Evolutionary conservation across 2,329 filamentous ascomycete species (phyloP).

Genomic region (Neonectria faginata): DNA sequence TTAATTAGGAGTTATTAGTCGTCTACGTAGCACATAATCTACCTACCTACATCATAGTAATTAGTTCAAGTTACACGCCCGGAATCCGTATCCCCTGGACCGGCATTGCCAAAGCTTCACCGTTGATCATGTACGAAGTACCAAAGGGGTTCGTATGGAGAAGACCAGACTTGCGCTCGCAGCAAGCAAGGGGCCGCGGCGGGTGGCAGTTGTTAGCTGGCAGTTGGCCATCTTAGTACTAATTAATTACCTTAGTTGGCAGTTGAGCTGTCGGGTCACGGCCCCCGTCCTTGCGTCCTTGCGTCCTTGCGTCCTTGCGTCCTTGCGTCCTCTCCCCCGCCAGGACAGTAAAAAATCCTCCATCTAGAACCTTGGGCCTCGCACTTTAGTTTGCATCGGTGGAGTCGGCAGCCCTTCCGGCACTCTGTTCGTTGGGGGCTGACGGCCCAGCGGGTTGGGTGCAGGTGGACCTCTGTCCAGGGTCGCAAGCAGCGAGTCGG

Average conservation of each 20-base stretch:
- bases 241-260: not conserved
- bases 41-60: not conserved
- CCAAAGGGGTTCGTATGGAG: conserved; percentile 33
- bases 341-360: not conserved
- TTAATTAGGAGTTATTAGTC: too few species aligned
- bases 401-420: conserved; percentile 49
- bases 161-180: not conserved
- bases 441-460: conserved; percentile 47
- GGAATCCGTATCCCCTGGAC: conserved; percentile 27
- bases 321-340: not conserved
- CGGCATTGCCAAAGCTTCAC: conserved; percentile 33
- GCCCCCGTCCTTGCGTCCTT: conserved; percentile 20
- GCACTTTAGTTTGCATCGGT: conserved; percentile 37
- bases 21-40: not conserved
- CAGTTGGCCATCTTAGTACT: too few species aligned
- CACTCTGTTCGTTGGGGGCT: conserved; percentile 46
- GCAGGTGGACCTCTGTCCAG: conserved; percentile 39
- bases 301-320: conserved; percentile 5
- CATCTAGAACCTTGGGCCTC: conserved; percentile 28
- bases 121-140: conserved; percentile 24
- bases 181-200: not conserved
- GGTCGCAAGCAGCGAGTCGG: conserved; percentile 41
- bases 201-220: conserved; percentile 3
- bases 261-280: conserved; percentile 7
- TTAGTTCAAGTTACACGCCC: not conserved